These are phyloP conservation scores for Pulveroboletus sp. DNA, from an alignment of 768 basidiomycete genomes.

Conservation along the genomic window DNA sequence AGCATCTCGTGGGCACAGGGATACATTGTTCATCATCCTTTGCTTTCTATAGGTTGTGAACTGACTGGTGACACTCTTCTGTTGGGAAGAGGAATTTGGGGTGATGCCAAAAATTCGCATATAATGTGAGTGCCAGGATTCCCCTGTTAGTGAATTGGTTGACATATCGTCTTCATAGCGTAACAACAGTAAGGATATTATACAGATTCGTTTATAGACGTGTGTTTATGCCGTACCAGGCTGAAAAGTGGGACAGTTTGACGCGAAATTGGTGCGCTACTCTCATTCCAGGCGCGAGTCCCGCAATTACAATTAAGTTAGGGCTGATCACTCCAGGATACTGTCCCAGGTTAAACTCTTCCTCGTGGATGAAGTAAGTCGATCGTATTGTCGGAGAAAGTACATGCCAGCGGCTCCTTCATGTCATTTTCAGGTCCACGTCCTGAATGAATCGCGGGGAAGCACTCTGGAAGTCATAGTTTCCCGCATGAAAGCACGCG, in stretches of 20 bases:
- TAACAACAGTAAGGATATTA: constrained; percentile 64
- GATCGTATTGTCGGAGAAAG: background rate
- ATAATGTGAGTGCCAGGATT: constrained; percentile 61
- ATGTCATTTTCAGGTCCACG: constrained; percentile 65
- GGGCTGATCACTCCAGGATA: constrained; percentile 63
- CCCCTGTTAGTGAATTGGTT: background rate
- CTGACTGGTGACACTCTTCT: constrained; percentile 88
- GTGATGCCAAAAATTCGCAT: constrained; percentile 69
- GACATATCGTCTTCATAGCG: constrained; percentile 36
- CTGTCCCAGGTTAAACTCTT: constrained; percentile 74
- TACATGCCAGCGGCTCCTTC: background rate
- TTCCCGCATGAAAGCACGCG: constrained; percentile 84
- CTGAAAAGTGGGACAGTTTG: constrained; percentile 95
- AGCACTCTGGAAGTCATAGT: constrained; percentile 94
- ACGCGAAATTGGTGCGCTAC: constrained; percentile 82
- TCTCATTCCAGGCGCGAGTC: background rate
- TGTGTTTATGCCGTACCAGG: constrained; percentile 40
- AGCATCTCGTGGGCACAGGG: constrained; percentile 12
- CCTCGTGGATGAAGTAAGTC: constrained; percentile 82
- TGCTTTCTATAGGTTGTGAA: constrained; percentile 62
- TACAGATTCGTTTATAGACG: background rate
- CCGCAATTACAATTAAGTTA: constrained; percentile 23
- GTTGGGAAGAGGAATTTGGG: constrained; percentile 64
- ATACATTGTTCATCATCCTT: background rate
- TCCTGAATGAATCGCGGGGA: constrained; percentile 87